phyloP scores from a whole-genome alignment of 495 filamentous ascomycete genomes.

The Penicillium desertorum region DNA sequence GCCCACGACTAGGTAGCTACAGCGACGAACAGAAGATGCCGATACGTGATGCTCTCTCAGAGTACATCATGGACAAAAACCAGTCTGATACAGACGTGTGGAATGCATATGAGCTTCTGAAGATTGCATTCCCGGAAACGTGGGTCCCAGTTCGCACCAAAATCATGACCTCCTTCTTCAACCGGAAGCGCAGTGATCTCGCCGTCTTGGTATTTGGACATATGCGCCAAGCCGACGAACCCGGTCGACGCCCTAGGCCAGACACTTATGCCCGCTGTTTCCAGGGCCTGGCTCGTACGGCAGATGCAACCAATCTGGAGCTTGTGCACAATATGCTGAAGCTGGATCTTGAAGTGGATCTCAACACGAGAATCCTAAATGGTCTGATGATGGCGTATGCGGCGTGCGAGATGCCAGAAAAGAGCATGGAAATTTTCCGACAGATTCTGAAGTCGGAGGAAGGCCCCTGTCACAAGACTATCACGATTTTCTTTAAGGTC shows the following conservation, averaged over 20 bases:
- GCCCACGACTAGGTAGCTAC: constrained; percentile 61
- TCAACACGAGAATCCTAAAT: constrained; percentile 74
- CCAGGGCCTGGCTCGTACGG: constrained; percentile 66
- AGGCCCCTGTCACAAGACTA: constrained; percentile 75
- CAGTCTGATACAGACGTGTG: constrained; percentile 62
- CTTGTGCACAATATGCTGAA: constrained; percentile 89
- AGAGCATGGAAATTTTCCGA: constrained; percentile 75
- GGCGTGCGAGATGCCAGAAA: constrained; percentile 59
- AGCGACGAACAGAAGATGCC: constrained; percentile 60
- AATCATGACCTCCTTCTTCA: constrained; percentile 84
- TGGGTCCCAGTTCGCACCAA: constrained; percentile 57
- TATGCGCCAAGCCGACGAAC: constrained; percentile 69
- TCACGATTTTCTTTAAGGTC: constrained; percentile 73
- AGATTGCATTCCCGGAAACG: constrained; percentile 75
- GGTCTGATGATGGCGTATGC: constrained; percentile 83
- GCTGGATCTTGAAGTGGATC: constrained; percentile 75
- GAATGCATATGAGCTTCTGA: constrained; percentile 78
- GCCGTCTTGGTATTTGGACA: constrained; percentile 82
- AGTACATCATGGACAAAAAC: constrained; percentile 60
- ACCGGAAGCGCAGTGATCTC: constrained; percentile 72
- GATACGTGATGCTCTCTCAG: constrained; percentile 62
- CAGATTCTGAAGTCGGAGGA: constrained; percentile 74
- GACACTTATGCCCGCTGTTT: constrained; percentile 78
- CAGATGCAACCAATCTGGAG: constrained; percentile 63
- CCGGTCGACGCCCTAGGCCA: constrained; percentile 57